Base-by-base conservation (phyloP, 306 rosid genomes). In the Castanea mollissima region DNA sequence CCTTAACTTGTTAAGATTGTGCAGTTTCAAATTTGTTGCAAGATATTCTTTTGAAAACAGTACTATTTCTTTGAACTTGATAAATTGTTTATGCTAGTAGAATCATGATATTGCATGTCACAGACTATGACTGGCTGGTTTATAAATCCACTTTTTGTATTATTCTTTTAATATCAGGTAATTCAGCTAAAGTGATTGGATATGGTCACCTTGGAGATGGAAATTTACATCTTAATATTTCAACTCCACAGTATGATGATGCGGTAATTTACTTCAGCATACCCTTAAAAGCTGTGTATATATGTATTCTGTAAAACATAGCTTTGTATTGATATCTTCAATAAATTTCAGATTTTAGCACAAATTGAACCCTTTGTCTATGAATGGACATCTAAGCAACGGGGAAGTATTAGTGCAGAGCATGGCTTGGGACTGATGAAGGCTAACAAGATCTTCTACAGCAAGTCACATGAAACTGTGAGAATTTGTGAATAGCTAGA, bases 141-240 rank as follows among this genome's bases (percentile, higher is more conserved):
- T 6, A 2, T 15, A 31, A 16, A 38, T 31, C 23, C 46, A 16
- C 12, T 64, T 64, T 64, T n/a, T 64, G 2, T 52, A 16, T 27
- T 46, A 14, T 27, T 31, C 31, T 67, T 57, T 68, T 77, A 63
- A 52, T 18, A 79, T 55, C 74, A 94, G 99, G 97, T 67, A 80
- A 82, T 79, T 81, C 87, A 13, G 93, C 91, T 71, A 91, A 85
- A 44, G 97, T 91, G 29, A 73, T 89, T 63, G 97, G 93, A 81
- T 94, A 81, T 80, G 99, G 99, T 51, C 99, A 94, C 85, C 99
- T 92, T 64, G 99, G 97, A 78, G 99, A 94, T 83, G 85, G 93
- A 64, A 94, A 94, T 86, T 85, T 94, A 91, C 99, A 94, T 83
- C 94, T 94, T 74, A 94, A 94, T 74, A 75, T 94, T 82, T 92